Evolutionary conservation across 2,329 filamentous ascomycete species (phyloP).

Genomic region (Annulohypoxylon truncatum): DNA sequence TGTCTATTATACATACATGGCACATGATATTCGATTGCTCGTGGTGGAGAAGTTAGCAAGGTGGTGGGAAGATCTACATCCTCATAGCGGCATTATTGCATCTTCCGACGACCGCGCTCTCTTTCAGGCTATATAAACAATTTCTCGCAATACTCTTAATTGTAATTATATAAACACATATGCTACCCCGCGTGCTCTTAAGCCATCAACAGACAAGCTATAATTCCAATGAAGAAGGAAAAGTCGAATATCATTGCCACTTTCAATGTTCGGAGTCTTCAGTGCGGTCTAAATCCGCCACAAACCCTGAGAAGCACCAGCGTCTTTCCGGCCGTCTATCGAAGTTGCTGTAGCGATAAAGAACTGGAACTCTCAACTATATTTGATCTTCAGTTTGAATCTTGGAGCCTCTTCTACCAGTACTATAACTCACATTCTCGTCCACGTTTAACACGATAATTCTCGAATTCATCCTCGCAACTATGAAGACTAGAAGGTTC

Average conservation of each 20-base stretch:
- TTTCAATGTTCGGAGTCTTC: constrained; percentile 20
- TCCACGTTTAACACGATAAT: background rate
- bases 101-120: constrained; percentile 3
- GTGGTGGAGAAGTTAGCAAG: background rate
- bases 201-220: background rate
- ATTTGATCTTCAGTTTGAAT: background rate
- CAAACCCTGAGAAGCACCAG: background rate
- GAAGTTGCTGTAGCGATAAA: background rate
- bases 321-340: background rate
- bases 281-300: background rate
- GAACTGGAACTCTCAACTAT: background rate
- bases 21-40: background rate
- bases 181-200: constrained; percentile 18
- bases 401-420: background rate
- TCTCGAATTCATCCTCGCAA: background rate
- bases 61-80: background rate
- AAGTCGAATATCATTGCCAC: constrained; percentile 19
- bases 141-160: constrained; percentile 1
- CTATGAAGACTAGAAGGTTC: constrained; percentile 24
- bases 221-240: background rate
- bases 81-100: background rate
- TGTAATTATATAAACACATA: constrained; percentile 11
- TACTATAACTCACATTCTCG: background rate
- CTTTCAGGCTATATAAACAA: constrained; percentile 34
- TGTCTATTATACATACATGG: background rate